Percentiles rank a stretch among this genome's conserved stretches.
Evolutionary conservation across 2,329 filamentous ascomycete species (phyloP).

Genomic region (Curvularia sp.): DNA sequence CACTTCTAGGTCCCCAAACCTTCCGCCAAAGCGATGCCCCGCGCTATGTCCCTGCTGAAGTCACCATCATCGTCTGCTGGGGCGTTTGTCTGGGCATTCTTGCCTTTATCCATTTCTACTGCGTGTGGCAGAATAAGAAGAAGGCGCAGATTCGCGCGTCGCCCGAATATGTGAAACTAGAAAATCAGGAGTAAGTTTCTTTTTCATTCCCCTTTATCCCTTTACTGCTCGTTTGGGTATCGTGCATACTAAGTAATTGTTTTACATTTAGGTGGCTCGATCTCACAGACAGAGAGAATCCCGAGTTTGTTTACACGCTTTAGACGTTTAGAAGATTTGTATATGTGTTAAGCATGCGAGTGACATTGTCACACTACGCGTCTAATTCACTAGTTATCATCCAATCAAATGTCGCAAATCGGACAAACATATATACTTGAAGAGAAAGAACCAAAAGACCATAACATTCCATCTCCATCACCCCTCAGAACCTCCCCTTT

Average conservation of each 20-base stretch:
- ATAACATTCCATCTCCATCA: background rate
- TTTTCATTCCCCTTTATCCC: background rate
- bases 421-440: background rate
- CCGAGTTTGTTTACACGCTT: constrained; percentile 67
- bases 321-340: constrained; percentile 28
- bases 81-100: constrained; percentile 61
- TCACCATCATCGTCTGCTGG: constrained; percentile 68
- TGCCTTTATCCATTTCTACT: constrained; percentile 69
- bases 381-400: background rate
- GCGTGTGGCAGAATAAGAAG: constrained; percentile 63
- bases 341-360: background rate
- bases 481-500: background rate
- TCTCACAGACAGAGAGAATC: constrained; percentile 70
- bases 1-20: constrained; percentile 52
- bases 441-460: background rate
- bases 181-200: constrained; percentile 66
- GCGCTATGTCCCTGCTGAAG: constrained; percentile 68
- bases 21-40: constrained; percentile 46
- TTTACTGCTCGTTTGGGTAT: background rate
- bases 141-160: constrained; percentile 62
- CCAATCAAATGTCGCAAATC: background rate
- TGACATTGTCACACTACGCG: background rate
- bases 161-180: constrained; percentile 65
- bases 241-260: background rate
- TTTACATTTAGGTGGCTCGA: constrained; percentile 59